phyloP scores from a whole-genome alignment of 2,329 filamentous ascomycete genomes.

The Fusarium armeniacum region DNA sequence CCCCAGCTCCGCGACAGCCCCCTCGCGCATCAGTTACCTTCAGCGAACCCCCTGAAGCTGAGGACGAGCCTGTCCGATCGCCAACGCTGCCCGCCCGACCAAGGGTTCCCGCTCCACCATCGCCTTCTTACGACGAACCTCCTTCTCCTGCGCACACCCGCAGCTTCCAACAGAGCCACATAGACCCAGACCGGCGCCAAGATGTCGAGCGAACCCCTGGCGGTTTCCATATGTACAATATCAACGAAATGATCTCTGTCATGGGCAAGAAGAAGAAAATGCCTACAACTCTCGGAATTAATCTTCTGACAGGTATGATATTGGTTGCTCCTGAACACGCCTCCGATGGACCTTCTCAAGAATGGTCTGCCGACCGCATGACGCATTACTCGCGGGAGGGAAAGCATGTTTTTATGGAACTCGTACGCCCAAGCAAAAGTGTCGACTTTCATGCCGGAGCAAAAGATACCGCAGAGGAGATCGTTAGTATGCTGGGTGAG shows the following conservation, averaged over 20 bases:
- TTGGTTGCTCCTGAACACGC: constrained; percentile 90
- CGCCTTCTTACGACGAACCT: constrained; percentile 45
- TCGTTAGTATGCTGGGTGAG: constrained; percentile 88
- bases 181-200: constrained; percentile 45
- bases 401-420: constrained; percentile 96
- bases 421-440: constrained; percentile 92
- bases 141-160: constrained; percentile 39
- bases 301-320: constrained; percentile 87
- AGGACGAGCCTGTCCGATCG: constrained; percentile 53
- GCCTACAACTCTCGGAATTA: constrained; percentile 96
- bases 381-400: constrained; percentile 98
- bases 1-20: constrained; percentile 49
- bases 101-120: constrained; percentile 42
- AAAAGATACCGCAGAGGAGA: constrained; percentile 96
- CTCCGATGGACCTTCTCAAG: constrained; percentile 85
- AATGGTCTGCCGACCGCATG: constrained; percentile 95
- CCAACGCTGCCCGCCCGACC: constrained; percentile 59
- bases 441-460: constrained; percentile 97
- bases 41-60: constrained; percentile 49
- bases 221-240: constrained; percentile 94
- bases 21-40: constrained; percentile 45
- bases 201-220: constrained; percentile 71
- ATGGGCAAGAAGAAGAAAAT: constrained; percentile 99
- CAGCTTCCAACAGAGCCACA: constrained; percentile 53
- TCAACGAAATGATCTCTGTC: constrained; percentile 96